Conservation (phyloP, 2,329 filamentous ascomycete species). For the Trichoderma oligosporum region DNA sequence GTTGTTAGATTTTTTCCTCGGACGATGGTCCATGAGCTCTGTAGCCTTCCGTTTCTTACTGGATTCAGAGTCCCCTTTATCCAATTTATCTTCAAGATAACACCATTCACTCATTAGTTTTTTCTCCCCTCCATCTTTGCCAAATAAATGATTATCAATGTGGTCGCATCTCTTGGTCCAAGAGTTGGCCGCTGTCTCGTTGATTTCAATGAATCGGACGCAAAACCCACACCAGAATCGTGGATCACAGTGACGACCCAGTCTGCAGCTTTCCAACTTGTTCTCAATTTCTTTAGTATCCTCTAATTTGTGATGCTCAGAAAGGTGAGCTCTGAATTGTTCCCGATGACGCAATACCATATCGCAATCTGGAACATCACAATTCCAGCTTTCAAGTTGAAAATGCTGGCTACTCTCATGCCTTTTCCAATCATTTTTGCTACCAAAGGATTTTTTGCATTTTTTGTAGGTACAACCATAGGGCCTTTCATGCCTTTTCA, state of each 20-base stretch:
- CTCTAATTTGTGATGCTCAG: constrained; percentile 43
- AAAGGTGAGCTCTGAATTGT: constrained; percentile 60
- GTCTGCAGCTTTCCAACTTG: constrained; percentile 51
- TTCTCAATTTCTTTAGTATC: constrained; percentile 32
- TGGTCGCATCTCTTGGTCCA: constrained; percentile 62
- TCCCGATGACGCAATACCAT: constrained; percentile 57
- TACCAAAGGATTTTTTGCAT: constrained; percentile 76
- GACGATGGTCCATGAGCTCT: background rate
- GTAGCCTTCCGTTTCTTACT: constrained; percentile 10
- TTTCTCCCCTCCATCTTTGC: constrained; percentile 39
- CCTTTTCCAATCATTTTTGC: constrained; percentile 90
- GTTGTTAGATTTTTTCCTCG: background rate
- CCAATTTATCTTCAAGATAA: constrained; percentile 31
- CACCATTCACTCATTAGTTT: constrained; percentile 56
- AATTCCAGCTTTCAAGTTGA: constrained; percentile 68
- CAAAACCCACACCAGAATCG: constrained; percentile 92
- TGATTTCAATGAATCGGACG: constrained; percentile 49
- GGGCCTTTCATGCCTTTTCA: constrained; percentile 74
- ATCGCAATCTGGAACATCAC: constrained; percentile 54
- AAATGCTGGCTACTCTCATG: constrained; percentile 81
- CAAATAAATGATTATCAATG: constrained; percentile 68
- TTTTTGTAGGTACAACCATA: constrained; percentile 73
- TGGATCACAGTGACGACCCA: constrained; percentile 60
- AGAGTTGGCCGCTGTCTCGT: constrained; percentile 40
- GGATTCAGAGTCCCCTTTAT: background rate